Evolutionary conservation across 208 protist genomes (phyloP), one percentile per base, ranked within the genome.

Genomic region (Blastocrithidia nonstop): DNA sequence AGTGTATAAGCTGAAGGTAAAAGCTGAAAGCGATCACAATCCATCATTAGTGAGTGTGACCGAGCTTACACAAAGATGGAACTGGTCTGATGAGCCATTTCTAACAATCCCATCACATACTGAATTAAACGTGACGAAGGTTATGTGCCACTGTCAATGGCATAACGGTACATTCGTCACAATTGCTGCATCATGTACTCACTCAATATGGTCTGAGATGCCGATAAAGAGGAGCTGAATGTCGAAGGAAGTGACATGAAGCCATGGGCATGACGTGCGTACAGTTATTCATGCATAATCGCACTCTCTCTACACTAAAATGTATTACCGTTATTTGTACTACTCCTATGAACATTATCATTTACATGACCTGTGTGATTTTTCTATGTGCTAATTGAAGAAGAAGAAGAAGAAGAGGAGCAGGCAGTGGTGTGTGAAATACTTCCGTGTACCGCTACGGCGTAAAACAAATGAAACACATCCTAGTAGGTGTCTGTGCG

Each of bases 401-500:
- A n/a, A n/a, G n/a, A n/a, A n/a, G n/a, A n/a, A n/a, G n/a, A 9
- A 4, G 6, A 20, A 16, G 9, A 16, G n/a, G 33, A 24, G n/a
- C 26, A 4, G 15, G 26, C 29, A 35, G 11, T n/a, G 16, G 47
- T 16, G 9, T 19, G 28, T 2, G 36, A 35, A n/a, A 38, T 54
- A 57, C 39, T 42, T 7, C 52, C 39, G 20, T 27, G 20, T 40
- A 66, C 60, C 8, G 41, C 65, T 13, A 74, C 66, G 17, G 73
- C 73, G 54, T 74, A 81, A 35, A 78, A 62, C 3, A 54, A 33
- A 58, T 88, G 71, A 45, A 88, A 73, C 17, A 88, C 71, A 27
- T 88, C 78, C 31, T 80, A 73, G 57, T 88, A 88, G 25, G 73
- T 88, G 52, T 88, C 78, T 7, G 61, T 49, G 31, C 78, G 73